Percentiles rank a stretch among this genome's conserved stretches.
These are phyloP conservation scores for Fusarium sp. DNA, from an alignment of 2,329 filamentous ascomycete genomes.

Conservation along the genomic window DNA sequence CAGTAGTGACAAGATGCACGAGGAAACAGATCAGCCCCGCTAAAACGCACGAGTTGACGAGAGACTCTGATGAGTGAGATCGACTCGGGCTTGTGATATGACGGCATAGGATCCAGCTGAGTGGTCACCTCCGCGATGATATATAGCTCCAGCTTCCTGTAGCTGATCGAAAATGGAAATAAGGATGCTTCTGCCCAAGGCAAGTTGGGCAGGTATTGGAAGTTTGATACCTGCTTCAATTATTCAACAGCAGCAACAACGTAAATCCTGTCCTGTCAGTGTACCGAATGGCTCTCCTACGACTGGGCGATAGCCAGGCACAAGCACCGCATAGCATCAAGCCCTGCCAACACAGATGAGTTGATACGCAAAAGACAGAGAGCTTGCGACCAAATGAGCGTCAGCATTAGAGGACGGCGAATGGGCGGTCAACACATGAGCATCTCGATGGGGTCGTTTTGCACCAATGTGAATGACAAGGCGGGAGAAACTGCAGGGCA, in stretches of 20 bases:
- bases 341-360: constrained; percentile 7
- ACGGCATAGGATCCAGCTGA: constrained; percentile 16
- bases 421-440: constrained; percentile 42
- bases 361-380: not conserved
- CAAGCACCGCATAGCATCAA: constrained; percentile 13
- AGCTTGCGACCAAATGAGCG: too few species aligned
- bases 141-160: constrained; percentile 28
- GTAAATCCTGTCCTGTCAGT: too few species aligned
- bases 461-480: constrained; percentile 19
- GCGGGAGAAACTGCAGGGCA: constrained; percentile 27
- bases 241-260: too few species aligned
- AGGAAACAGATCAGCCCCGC: constrained; percentile 41
- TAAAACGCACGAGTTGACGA: constrained; percentile 14
- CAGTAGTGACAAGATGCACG: constrained; percentile 30
- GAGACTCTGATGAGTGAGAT: constrained; percentile 35
- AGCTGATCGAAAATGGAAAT: constrained; percentile 23
- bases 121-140: constrained; percentile 23
- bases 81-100: constrained; percentile 29
- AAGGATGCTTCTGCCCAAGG: constrained; percentile 7
- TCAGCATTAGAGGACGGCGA: constrained; percentile 16
- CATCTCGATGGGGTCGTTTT: constrained; percentile 37
- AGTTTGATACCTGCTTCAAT: not conserved
- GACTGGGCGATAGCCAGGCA: constrained; percentile 13
- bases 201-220: not conserved
- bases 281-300: too few species aligned